A percentile compares a stretch with the other conserved stretches of the same genome.
These are phyloP conservation scores for Fraxinus cuspidata DNA, from an alignment of 257 asterid genomes.

Conservation along the genomic window DNA sequence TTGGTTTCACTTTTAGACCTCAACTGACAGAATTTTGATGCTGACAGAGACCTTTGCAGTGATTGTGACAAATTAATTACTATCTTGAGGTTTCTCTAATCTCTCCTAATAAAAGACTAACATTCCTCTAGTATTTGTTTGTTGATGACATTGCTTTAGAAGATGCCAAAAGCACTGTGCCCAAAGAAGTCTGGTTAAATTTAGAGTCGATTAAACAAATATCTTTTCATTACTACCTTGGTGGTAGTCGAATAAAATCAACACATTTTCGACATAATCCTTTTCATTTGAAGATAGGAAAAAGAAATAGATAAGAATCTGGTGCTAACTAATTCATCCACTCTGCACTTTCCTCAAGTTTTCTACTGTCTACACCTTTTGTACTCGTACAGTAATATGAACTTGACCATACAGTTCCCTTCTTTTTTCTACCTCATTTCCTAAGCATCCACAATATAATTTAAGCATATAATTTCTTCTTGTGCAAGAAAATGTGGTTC, in stretches of 20 bases:
- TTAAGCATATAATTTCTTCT: not conserved
- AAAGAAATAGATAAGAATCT: constrained; percentile 8
- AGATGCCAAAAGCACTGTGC: not conserved
- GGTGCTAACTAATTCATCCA: constrained; percentile 3
- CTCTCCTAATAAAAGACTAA: not conserved
- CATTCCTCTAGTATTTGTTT: not conserved
- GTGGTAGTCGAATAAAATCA: not conserved
- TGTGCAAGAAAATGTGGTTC: not conserved
- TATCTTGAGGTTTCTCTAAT: not conserved
- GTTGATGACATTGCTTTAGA: not conserved
- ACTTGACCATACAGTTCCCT: not conserved
- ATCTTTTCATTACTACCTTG: not conserved
- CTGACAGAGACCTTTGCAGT: not conserved
- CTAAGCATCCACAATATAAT: not conserved
- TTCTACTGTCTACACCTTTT: not conserved
- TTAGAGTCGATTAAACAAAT: not conserved
- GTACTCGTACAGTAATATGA: not conserved
- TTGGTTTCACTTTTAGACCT: not conserved
- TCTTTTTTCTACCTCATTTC: not conserved
- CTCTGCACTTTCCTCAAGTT: not conserved
- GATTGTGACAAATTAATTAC: not conserved
- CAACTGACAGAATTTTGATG: not conserved
- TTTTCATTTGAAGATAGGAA: not conserved
- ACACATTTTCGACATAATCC: too few species aligned
- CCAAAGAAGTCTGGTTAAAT: not conserved